A percentile compares a stretch with the other conserved stretches of the same genome.
phyloP scores from a whole-genome alignment of 106 monocot species.

The Dioscorea zingiberensis region DNA sequence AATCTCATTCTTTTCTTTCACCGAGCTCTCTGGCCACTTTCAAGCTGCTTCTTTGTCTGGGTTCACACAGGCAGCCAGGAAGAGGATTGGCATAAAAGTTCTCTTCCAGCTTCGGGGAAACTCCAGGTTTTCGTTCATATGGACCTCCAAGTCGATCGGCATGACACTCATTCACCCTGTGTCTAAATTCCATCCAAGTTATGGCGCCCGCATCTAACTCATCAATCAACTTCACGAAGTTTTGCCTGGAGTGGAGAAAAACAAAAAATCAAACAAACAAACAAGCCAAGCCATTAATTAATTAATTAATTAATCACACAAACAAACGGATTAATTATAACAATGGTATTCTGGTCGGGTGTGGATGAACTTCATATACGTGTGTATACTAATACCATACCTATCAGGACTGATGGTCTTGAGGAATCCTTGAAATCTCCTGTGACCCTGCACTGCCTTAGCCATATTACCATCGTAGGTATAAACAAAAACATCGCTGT shows the following conservation, averaged over 20 bases:
- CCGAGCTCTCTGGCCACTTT: neutral
- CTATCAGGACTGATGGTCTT: constrained; percentile 60
- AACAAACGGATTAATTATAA: no score
- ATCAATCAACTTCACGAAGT: constrained; percentile 45
- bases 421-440: constrained; percentile 51
- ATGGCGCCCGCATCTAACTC: constrained; percentile 36
- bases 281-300: constrained; percentile 3
- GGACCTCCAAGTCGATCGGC: constrained; percentile 50
- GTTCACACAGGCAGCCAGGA: constrained; percentile 44
- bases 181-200: constrained; percentile 35
- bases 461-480: constrained; percentile 79
- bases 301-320: no score
- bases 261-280: neutral
- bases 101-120: constrained; percentile 35
- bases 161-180: constrained; percentile 27
- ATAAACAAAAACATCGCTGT: constrained; percentile 60
- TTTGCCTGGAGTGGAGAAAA: constrained; percentile 19
- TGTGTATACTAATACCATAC: no score
- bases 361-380: no score
- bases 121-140: constrained; percentile 30
- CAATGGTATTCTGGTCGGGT: no score
- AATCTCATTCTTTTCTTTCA: no score
- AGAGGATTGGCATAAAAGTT: constrained; percentile 61
- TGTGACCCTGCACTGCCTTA: constrained; percentile 58
- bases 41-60: constrained; percentile 1